Evolutionary conservation across 108 stramenopile genomes (phyloP).

Genomic region (Conticribra guillardii): DNA sequence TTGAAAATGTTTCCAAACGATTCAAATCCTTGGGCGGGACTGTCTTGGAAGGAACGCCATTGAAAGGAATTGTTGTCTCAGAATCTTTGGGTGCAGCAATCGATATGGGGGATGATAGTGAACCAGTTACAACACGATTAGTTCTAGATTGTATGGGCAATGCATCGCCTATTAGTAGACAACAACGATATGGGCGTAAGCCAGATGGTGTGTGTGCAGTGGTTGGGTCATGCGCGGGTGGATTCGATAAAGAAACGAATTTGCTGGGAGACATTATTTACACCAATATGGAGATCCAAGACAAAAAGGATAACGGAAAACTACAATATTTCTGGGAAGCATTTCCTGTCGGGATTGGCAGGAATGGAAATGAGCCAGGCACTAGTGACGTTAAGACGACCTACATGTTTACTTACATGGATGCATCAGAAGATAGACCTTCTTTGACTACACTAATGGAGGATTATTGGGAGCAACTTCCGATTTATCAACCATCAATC

Average conservation of each 20-base stretch:
- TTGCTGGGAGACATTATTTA: conserved; percentile 91
- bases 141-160: conserved; percentile 97
- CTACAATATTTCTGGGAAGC: conserved; percentile 97
- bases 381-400: conserved; percentile 83
- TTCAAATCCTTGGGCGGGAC: conserved; percentile 65
- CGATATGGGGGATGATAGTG: conserved; percentile 65
- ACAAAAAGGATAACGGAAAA: conserved; percentile 62
- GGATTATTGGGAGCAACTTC: conserved; percentile 93
- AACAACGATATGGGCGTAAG: conserved; percentile 80
- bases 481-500: conserved; percentile 84
- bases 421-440: conserved; percentile 81
- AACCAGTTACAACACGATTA: conserved; percentile 77
- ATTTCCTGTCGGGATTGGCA: conserved; percentile 90
- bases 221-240: conserved; percentile 87
- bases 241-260: conserved; percentile 81
- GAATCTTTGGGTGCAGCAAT: conserved; percentile 76
- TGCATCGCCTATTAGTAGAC: conserved; percentile 84
- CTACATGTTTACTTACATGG: conserved; percentile 91
- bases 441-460: conserved; percentile 80
- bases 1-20: conserved; percentile 62
- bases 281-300: conserved; percentile 80
- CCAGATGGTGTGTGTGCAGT: conserved; percentile 92
- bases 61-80: conserved; percentile 75
- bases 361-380: conserved; percentile 67
- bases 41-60: conserved; percentile 62